Percentiles rank a stretch among this genome's conserved stretches.
These are phyloP conservation scores for Stevia rebaudiana DNA, from an alignment of 140 eudicot genomes.

Conservation along the genomic window DNA sequence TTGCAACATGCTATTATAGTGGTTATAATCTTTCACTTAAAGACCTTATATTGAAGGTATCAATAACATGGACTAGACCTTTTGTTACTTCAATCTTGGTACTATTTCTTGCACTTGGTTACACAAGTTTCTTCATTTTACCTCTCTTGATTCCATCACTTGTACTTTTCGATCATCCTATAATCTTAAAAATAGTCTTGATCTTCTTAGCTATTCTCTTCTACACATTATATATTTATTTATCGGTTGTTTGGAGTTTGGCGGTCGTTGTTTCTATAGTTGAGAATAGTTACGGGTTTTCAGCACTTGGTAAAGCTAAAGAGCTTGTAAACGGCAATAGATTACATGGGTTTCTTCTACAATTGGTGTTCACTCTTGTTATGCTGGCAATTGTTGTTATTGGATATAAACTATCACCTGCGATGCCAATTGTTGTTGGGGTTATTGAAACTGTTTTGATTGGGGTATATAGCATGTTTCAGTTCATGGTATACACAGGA, in stretches of 20 bases:
- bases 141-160: conserved; percentile 21
- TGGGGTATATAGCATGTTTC: conserved; percentile 24
- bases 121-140: background rate
- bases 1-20: conserved; percentile 25
- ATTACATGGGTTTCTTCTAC: conserved; percentile 33
- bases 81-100: conserved; percentile 30
- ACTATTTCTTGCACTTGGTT: conserved; percentile 21
- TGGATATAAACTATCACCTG: conserved; percentile 1
- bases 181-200: background rate
- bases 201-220: conserved; percentile 12
- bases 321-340: conserved; percentile 40
- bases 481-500: conserved; percentile 30
- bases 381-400: background rate
- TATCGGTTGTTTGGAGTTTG: conserved; percentile 35
- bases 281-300: conserved; percentile 41
- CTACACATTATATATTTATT: conserved; percentile 8
- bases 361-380: background rate
- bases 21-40: conserved; percentile 23
- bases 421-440: conserved; percentile 3
- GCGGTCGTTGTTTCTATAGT: conserved; percentile 40
- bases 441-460: background rate
- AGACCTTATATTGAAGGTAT: conserved; percentile 22
- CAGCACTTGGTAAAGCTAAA: conserved; percentile 41
- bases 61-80: conserved; percentile 38
- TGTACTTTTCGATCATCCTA: conserved; percentile 8